Evolutionary conservation across 352 stramenopile genomes (phyloP), one percentile per base, ranked within the genome.

Genomic region (Thraustochytrium sp.): DNA sequence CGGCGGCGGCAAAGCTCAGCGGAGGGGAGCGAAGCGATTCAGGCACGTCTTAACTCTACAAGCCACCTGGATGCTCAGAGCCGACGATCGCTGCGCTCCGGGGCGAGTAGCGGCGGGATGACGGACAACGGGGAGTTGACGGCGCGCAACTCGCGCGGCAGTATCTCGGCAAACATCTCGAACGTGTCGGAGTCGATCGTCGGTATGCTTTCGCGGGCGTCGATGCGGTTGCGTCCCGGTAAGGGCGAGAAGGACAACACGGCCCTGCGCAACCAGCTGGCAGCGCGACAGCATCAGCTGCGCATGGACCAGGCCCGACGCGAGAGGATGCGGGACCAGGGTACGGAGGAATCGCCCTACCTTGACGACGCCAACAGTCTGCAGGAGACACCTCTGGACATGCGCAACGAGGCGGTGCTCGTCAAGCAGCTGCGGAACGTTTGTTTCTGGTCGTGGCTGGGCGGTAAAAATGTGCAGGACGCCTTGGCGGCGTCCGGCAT

Each of bases 381-480:
- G 8, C 36, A 55, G 23, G 34, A 80, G 8, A 26, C 37, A 37
- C 48, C 48, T 21, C 53, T 65, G 4, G 23, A 61, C 18, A 18
- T 63, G 44, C 31, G 21, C 29, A 31, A 80, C 26, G 48, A 80
- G 42, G 13, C 21, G 4, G 21, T 23, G 9, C 26, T 80, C 0
- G 18, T 16, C 11, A 38, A 9, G 18, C 26, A 42, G n/a, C 53
- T 80, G 5, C 76, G 40, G 29, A 21, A 80, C 1, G 23, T 77
- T n/a, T 62, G 65, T 26, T 80, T 65, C 5, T 80, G 68, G 68
- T 68, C 31, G 0, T 80, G 68, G 68, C 53, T 80, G 21, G 68
- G 68, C 26, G 68, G 68, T 11, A 80, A 80, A 26, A n/a, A 34
- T 26, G 68, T 80, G 16, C 68, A 80, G 26, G 68, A 80, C 38